These are phyloP conservation scores for Neonectria magnoliae DNA, from an alignment of 2,329 filamentous ascomycete species.

Conservation along the genomic window DNA sequence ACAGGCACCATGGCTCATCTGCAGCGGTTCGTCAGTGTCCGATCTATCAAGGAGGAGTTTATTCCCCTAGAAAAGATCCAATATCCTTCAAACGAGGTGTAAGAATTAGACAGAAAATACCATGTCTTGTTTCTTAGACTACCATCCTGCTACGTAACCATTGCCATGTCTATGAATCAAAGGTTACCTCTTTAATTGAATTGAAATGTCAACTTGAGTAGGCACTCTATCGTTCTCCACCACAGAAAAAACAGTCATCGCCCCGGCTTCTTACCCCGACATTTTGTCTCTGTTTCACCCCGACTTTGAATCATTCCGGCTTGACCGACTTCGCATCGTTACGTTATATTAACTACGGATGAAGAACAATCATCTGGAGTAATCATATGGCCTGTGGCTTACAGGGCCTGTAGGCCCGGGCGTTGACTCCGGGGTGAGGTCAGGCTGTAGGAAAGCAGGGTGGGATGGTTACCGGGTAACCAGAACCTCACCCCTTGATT, in stretches of 20 bases:
- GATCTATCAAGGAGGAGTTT: conserved; percentile 77
- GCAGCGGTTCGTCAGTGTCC: conserved; percentile 67
- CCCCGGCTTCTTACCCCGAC: too few species aligned
- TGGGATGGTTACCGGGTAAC: background rate
- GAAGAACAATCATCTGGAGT: background rate
- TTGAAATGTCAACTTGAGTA: too few species aligned
- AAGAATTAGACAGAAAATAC: background rate
- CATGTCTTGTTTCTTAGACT: background rate
- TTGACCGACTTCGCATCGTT: background rate
- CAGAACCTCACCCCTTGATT: background rate
- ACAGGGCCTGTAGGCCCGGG: too few species aligned
- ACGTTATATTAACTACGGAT: background rate
- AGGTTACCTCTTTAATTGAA: too few species aligned
- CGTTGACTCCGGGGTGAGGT: background rate
- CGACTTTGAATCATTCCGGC: background rate
- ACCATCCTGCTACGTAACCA: background rate
- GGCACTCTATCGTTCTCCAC: too few species aligned
- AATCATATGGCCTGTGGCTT: background rate
- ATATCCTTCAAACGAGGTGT: conserved; percentile 33
- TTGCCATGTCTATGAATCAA: too few species aligned
- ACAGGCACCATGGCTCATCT: conserved; percentile 68
- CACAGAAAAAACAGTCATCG: too few species aligned
- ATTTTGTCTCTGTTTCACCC: too few species aligned
- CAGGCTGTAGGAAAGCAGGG: background rate
- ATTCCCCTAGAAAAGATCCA: conserved; percentile 27